These are phyloP conservation scores for Capsella rubella DNA, from an alignment of 441 rosid genomes.

Conservation along the genomic window DNA sequence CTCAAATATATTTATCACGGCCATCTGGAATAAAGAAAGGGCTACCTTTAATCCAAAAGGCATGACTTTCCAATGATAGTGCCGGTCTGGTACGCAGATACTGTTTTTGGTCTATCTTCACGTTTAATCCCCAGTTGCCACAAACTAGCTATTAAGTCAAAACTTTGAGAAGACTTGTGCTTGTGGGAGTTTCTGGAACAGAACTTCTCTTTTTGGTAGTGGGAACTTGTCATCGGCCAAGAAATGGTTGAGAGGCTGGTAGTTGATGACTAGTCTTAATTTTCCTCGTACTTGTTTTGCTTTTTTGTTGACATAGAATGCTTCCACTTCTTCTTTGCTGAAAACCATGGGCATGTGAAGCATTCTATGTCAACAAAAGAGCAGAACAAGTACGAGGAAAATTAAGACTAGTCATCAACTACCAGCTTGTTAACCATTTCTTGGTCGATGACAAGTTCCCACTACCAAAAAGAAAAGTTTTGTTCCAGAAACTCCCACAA, in stretches of 20 bases:
- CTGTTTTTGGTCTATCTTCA: too few species aligned
- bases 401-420: not conserved
- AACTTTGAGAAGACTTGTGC: slow-evolving; percentile 14
- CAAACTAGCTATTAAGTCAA: not conserved
- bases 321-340: not conserved
- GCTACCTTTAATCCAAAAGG: too few species aligned
- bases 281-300: not conserved
- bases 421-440: not conserved
- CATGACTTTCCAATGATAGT: too few species aligned
- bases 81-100: too few species aligned
- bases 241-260: not conserved
- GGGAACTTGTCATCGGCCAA: not conserved
- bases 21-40: too few species aligned
- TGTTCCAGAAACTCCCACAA: slow-evolving; percentile 3
- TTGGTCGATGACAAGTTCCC: not conserved
- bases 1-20: too few species aligned
- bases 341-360: slow-evolving; percentile 13
- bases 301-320: not conserved
- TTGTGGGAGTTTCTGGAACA: slow-evolving; percentile 3
- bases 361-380: not conserved
- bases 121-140: too few species aligned
- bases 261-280: not conserved
- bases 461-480: not conserved
- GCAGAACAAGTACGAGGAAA: not conserved
- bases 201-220: not conserved